Evolutionary conservation across 768 basidiomycete genomes (phyloP).

Genomic region (Pisolithus microcarpus): DNA sequence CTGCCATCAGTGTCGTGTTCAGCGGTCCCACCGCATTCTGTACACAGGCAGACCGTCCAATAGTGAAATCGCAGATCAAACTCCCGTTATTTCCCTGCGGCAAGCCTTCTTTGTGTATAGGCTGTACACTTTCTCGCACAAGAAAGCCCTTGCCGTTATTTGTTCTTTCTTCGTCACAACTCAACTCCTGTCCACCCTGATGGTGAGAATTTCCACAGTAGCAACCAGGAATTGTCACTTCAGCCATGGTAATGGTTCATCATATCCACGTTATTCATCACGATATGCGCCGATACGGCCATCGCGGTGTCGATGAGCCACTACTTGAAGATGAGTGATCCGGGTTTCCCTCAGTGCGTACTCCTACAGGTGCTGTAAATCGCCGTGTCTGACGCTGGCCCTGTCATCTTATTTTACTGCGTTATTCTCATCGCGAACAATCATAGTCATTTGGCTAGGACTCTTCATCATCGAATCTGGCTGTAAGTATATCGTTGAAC

Average conservation of each 20-base stretch:
- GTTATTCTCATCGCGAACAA: neutral
- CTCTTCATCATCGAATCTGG: neutral
- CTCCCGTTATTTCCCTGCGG: neutral
- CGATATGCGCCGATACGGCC: neutral
- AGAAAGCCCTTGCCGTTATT: too few relatives aligned
- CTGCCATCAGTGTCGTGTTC: neutral
- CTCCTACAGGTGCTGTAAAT: too few relatives aligned
- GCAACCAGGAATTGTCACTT: neutral
- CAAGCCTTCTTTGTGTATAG: neutral
- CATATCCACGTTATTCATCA: neutral
- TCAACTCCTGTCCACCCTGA: too few relatives aligned
- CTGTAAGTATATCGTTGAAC: neutral
- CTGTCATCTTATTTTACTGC: neutral
- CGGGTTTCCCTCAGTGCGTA: neutral
- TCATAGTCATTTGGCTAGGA: neutral
- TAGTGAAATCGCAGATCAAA: neutral
- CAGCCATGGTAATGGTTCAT: neutral
- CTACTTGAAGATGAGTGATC: neutral
- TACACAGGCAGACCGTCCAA: neutral
- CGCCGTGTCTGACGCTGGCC: too few relatives aligned
- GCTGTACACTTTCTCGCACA: neutral
- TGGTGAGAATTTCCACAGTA: neutral
- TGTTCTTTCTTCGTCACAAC: too few relatives aligned
- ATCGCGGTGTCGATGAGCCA: neutral
- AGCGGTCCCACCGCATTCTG: neutral